Base-by-base conservation (phyloP, 208 protist species). In the Herpetomonas tarakana region DNA sequence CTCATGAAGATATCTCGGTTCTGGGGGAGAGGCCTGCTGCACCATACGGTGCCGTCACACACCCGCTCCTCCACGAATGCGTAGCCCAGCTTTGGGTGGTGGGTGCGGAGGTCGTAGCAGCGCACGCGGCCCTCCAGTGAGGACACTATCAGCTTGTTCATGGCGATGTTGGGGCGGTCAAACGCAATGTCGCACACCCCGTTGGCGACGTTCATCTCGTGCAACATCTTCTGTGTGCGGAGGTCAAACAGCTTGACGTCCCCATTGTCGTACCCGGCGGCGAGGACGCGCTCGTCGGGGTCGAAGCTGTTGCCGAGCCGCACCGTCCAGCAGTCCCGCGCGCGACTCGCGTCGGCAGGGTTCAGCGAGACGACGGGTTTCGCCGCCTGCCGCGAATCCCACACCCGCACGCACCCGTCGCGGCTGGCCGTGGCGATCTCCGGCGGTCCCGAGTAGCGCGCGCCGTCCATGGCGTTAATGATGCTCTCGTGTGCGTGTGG, bases 181-280 rank as follows among this genome's bases (percentile, higher is more conserved):
- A 98, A 98, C 66, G 92, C 86, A 25, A 98, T 25, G 21, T 82
- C 72, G 65, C 92, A 97, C 44, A 98, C 81, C 52, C 96, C 96
- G 69, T 97, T 98, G 39, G 61, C 58, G 25, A 98, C 81, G 62
- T 97, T 97, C 49, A 96, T 94, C 71, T 98, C 92, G 62, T 92
- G 92, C 21, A 86, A 57, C 75, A 97, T 83, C 58, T 78, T 85
- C 58, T 91, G 91, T 18, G 67, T 96, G 60, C 91, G 83, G 24
- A 98, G 64, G 60, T 98, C 96, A 52, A 97, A 98, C 9, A 98
- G 60, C 64, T 98, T 98, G 38, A 98, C 73, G 66, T 98, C 96
- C 24, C 96, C 96, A 73, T 97, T 98, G 64, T 98, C 93, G 71
- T 98, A 98, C 1, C 94, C 96, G 11, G 86, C 83, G n/a, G 76